Evolutionary conservation across 495 filamentous ascomycete genomes (phyloP).

Genomic region (Haplographium delicatum): DNA sequence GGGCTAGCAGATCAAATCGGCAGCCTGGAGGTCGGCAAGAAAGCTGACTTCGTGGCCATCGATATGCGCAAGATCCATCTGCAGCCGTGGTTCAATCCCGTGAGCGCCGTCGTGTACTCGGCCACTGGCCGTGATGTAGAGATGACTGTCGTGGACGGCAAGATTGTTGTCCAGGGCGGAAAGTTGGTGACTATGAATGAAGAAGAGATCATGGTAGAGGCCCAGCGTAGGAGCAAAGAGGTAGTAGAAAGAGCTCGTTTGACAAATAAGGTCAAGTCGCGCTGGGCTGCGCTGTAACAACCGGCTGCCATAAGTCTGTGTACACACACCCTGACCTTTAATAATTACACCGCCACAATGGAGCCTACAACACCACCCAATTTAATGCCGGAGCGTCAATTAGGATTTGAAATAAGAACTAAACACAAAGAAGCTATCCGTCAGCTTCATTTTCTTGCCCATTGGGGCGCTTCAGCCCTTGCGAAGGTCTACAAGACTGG

Average conservation of each 20-base stretch:
- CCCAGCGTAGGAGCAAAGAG: not conserved
- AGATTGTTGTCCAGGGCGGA: not conserved
- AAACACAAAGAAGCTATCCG: constrained; percentile 5
- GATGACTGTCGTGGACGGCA: not conserved
- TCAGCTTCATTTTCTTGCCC: not conserved
- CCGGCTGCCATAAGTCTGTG: too few relatives aligned
- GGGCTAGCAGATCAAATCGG: not conserved
- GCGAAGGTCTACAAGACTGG: not conserved
- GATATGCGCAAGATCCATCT: not conserved
- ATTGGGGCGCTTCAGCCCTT: not conserved
- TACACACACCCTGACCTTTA: too few relatives aligned
- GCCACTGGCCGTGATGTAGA: not conserved
- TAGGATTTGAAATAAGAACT: not conserved
- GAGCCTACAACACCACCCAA: too few relatives aligned
- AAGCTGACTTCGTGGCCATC: constrained; percentile 2
- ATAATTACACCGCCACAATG: too few relatives aligned
- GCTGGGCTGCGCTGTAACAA: not conserved
- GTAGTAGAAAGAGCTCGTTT: not conserved
- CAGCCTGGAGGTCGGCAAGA: constrained; percentile 1
- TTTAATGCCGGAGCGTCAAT: too few relatives aligned
- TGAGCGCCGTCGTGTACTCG: not conserved
- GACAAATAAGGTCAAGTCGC: not conserved
- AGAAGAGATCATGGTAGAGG: not conserved
- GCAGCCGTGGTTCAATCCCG: not conserved
- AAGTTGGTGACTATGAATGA: not conserved